Conservation (phyloP, 371 early-diverging fungal genomes). For the Mucor racemosus region DNA sequence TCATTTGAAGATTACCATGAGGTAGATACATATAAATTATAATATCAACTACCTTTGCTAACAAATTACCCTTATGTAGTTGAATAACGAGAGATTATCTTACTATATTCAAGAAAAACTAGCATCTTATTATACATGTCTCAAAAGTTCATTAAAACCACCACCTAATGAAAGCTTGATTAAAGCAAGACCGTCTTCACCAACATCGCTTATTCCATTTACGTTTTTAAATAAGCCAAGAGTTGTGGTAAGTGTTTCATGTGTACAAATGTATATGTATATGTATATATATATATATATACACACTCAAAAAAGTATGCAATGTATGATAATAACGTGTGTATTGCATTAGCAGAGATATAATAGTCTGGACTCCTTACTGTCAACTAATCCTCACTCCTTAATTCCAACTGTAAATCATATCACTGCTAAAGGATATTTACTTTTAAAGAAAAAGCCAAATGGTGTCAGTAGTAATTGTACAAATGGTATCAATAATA, state of each 20-base stretch:
- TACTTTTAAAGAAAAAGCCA: conserved; percentile 22
- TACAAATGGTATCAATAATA: conserved; percentile 9
- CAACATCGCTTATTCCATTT: conserved; percentile 25
- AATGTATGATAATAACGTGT: conserved; percentile 1
- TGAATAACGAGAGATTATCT: conserved; percentile 30
- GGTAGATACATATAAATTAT: conserved; percentile 9
- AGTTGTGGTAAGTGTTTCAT: conserved; percentile 25
- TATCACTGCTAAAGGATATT: conserved; percentile 26
- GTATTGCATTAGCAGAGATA: conserved; percentile 23
- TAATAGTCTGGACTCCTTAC: conserved; percentile 31
- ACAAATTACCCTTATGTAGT: conserved; percentile 10
- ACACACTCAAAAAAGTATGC: neutral
- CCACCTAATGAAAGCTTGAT: conserved; percentile 13
- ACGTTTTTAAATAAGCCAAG: conserved; percentile 32
- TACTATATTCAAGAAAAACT: conserved; percentile 38
- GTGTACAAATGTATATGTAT: neutral
- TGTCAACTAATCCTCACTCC: conserved; percentile 17
- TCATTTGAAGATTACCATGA: conserved; percentile 23
- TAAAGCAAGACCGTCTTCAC: conserved; percentile 21
- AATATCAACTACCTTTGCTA: neutral
- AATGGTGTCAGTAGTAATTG: conserved; percentile 14
- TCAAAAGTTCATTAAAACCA: conserved; percentile 23
- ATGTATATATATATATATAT: neutral
- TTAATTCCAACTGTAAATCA: conserved; percentile 12
- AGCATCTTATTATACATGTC: conserved; percentile 27